Evolutionary conservation across 495 filamentous ascomycete species (phyloP).

Genomic region (Penicillium coprophilum): DNA sequence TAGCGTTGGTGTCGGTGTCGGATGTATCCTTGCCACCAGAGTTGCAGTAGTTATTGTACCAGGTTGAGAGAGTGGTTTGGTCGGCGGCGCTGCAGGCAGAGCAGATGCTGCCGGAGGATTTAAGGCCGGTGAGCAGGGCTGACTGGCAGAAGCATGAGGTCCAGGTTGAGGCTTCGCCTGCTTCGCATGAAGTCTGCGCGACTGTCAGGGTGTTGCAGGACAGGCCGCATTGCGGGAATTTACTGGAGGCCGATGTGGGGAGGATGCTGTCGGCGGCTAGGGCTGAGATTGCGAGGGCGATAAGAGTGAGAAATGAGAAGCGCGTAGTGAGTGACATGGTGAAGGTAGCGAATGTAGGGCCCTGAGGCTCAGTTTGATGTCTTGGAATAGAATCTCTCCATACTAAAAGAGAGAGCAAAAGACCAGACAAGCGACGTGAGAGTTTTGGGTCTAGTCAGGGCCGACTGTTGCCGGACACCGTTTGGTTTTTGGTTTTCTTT

Average conservation of each 20-base stretch:
- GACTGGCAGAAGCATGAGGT: conserved; percentile 59
- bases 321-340: conserved; percentile 9
- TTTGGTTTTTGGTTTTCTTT: not conserved
- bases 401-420: not conserved
- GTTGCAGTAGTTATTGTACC: conserved; percentile 50
- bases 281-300: conserved; percentile 1
- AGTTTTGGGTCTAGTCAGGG: conserved; percentile 7
- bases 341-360: not conserved
- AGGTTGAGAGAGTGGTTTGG: conserved; percentile 42
- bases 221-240: conserved; percentile 53
- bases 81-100: conserved; percentile 38
- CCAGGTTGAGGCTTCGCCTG: conserved; percentile 38
- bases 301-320: conserved; percentile 1
- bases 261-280: conserved; percentile 28
- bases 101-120: conserved; percentile 37
- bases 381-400: not conserved
- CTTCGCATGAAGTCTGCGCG: conserved; percentile 47
- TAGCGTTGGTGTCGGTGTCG: conserved; percentile 18
- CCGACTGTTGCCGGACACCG: conserved; percentile 8
- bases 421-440: not conserved
- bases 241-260: conserved; percentile 35
- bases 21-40: conserved; percentile 24
- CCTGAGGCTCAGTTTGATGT: conserved; percentile 1
- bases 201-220: conserved; percentile 44
- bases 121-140: conserved; percentile 38